Base-by-base conservation (phyloP, 2,329 filamentous ascomycete genomes). In the Penicillium aurantiogriseum region DNA sequence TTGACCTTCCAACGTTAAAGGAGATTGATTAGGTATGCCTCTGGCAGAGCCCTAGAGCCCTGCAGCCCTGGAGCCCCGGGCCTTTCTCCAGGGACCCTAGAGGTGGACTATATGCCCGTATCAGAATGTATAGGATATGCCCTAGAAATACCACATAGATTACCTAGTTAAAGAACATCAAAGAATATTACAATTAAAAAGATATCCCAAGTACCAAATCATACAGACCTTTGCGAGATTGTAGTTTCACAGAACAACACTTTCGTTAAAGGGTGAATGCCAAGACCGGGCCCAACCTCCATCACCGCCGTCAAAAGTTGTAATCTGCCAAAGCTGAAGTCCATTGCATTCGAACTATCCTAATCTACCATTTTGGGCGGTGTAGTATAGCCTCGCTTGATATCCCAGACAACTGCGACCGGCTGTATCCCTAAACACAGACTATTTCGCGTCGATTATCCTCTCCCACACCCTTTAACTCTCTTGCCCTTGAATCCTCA, bases 241-340 rank as follows among this genome's bases (percentile, higher is more conserved):
- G 45, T 35, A 47, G 25, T 47, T n/a, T 9, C 13, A 38, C 4
- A 38, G 7, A 46, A 21, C 27, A 46, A 19, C 27, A 27, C 10
- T 33, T 50, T n/a, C 6, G 31, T 29, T 44, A 44, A 45, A n/a
- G 25, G 31, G 33, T 25, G 46, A 23, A 38, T 44, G 53, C 53
- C 53, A 55, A 55, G 53, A 55, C 53, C 46, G 31, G 45, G 53
- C 45, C 38, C 45, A 42, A 50, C 46, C 53, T 50, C 38, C 46
- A 55, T 38, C 46, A 29, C 23, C 46, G 36, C 38, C 27, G 31
- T 44, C 50, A 38, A 38, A 55, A 55, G 53, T 51, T 44, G 38
- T 49, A 51, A 43, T 19, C 39, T 40, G 21, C 46, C 29, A 15
- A 29, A 29, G 23, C 31, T n/a, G 9, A 44, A n/a, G 23, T 31